phyloP scores from a whole-genome alignment of 1,284 basidiomycete genomes.

The Erythrobasidium hasegawianum region DNA sequence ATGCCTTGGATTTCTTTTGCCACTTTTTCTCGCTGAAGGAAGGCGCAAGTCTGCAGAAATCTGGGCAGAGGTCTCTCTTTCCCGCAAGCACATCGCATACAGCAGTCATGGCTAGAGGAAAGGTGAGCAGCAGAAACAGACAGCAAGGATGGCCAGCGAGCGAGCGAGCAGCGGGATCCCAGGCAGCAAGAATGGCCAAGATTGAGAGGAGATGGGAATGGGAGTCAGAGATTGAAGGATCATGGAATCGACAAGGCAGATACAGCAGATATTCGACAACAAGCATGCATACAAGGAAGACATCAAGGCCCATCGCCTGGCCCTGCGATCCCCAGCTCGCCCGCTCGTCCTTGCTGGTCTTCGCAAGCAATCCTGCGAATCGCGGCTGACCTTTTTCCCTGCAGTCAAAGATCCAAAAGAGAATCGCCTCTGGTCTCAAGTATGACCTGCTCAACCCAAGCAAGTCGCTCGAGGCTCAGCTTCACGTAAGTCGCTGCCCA shows the following conservation, averaged over 20 bases:
- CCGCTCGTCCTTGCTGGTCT: no score
- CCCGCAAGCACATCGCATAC: neutral
- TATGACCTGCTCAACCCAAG: constrained; percentile 97
- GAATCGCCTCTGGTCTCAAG: constrained; percentile 75
- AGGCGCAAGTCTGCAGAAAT: neutral
- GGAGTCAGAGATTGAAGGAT: no score
- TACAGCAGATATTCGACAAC: no score
- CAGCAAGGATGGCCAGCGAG: neutral
- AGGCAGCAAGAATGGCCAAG: neutral
- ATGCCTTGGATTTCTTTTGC: no score
- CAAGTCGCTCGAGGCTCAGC: constrained; percentile 75
- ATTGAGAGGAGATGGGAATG: no score
- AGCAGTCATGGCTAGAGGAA: constrained; percentile 19
- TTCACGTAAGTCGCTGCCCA: constrained; percentile 47
- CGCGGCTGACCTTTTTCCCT: constrained; percentile 11
- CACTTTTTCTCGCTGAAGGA: neutral
- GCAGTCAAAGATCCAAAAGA: constrained; percentile 32
- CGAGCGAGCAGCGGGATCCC: neutral
- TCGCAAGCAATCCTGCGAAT: no score
- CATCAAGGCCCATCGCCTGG: no score
- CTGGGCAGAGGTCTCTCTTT: neutral
- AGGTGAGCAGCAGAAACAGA: neutral
- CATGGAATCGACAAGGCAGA: no score
- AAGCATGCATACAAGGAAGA: no score
- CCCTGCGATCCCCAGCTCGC: no score